Conservation (phyloP, 2,329 filamentous ascomycete species). For the Didymella pomorum region DNA sequence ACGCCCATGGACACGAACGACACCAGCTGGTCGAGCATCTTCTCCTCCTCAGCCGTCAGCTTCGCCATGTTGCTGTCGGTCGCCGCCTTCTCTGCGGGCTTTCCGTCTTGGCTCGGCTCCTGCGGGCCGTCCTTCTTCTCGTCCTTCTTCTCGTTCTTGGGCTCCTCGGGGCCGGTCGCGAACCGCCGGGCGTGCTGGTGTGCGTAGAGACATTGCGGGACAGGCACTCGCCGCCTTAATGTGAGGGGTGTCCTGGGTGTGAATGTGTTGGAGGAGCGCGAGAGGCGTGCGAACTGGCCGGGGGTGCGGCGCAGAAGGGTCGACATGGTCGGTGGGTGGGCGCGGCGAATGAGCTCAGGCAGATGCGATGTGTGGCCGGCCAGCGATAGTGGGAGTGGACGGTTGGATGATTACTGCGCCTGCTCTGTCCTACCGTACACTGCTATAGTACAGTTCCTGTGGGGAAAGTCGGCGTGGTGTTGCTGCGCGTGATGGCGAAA, state of each 20-base stretch:
- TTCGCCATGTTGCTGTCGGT: conserved; percentile 49
- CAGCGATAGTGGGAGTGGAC: not conserved
- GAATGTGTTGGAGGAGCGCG: conserved; percentile 64
- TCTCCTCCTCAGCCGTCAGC: conserved; percentile 64
- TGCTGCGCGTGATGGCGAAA: conserved; percentile 21
- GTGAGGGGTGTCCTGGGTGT: conserved; percentile 57
- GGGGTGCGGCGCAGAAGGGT: conserved; percentile 68
- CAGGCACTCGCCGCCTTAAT: conserved; percentile 48
- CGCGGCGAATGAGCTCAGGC: conserved; percentile 16
- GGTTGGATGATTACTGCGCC: not conserved
- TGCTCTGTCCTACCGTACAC: conserved; percentile 10
- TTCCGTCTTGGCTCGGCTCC: conserved; percentile 44
- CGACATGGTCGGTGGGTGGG: conserved; percentile 63
- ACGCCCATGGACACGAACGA: conserved; percentile 64
- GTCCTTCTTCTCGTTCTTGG: conserved; percentile 44
- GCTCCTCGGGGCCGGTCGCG: conserved; percentile 49
- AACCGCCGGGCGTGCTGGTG: conserved; percentile 55
- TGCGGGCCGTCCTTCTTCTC: conserved; percentile 45
- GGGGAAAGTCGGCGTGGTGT: not conserved
- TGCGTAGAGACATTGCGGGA: conserved; percentile 55
- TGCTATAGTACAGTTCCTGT: not conserved
- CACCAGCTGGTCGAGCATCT: conserved; percentile 66
- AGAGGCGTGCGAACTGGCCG: conserved; percentile 70
- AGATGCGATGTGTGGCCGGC: conserved; percentile 18
- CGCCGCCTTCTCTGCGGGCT: conserved; percentile 55